Conservation (phyloP, 129 eudicot species). For the Rutidosis leptorrhynchoides region DNA sequence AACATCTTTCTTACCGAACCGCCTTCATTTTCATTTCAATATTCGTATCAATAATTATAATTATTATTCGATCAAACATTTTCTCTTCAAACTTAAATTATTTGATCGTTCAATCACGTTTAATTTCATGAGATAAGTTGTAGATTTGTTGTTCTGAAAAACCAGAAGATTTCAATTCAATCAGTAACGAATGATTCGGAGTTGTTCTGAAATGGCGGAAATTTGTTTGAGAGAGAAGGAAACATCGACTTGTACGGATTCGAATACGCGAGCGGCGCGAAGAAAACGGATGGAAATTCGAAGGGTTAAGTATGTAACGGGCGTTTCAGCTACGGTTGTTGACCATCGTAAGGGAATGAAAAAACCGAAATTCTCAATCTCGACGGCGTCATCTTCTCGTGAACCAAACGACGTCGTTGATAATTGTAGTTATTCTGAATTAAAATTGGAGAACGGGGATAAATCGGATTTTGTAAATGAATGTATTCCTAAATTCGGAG, state of each 20-base stretch:
- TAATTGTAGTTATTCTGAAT: not conserved
- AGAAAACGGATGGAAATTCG: slow-evolving; percentile 39
- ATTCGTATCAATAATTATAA: not conserved
- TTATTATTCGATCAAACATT: not conserved
- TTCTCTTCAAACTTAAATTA: not conserved
- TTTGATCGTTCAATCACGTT: not conserved
- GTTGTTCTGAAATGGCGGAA: slow-evolving; percentile 32
- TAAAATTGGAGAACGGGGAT: not conserved
- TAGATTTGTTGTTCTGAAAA: too few relatives aligned
- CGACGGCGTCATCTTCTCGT: slow-evolving; percentile 12
- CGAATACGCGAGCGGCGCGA: slow-evolving; percentile 32
- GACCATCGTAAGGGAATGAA: slow-evolving; percentile 22
- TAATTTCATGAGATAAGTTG: not conserved
- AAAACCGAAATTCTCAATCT: slow-evolving; percentile 15
- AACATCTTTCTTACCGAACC: not conserved
- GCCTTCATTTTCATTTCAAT: not conserved
- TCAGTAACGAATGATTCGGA: not conserved
- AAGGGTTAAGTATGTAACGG: slow-evolving; percentile 14
- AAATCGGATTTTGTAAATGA: not conserved
- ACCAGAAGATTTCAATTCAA: not conserved
- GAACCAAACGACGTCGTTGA: slow-evolving; percentile 2
- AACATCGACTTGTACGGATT: not conserved
- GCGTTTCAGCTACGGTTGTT: not conserved
- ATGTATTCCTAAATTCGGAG: slow-evolving; percentile 34
- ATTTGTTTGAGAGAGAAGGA: slow-evolving; percentile 24